A percentile compares a stretch with the other conserved stretches of the same genome.
phyloP scores from a whole-genome alignment of 1,284 basidiomycete species.

The Trichosporon asahii region DNA sequence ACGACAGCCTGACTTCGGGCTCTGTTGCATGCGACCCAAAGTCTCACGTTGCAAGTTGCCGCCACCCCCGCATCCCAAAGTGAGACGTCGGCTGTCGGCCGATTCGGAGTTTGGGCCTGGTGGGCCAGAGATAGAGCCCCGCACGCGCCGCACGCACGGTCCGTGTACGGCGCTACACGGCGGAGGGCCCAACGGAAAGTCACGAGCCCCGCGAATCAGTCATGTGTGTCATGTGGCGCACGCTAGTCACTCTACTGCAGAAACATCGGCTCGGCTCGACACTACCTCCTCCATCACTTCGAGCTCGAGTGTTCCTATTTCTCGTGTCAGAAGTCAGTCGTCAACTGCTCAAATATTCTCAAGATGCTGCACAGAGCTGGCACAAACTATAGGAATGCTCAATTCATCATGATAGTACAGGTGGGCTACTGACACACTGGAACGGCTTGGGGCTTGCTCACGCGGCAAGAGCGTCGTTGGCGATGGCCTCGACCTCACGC shows the following conservation, averaged over 20 bases:
- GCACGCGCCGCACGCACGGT: background rate
- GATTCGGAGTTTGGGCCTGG: background rate
- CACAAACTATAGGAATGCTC: slow-evolving; percentile 2
- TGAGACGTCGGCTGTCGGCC: background rate
- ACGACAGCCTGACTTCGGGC: background rate
- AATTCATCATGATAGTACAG: slow-evolving; percentile 1
- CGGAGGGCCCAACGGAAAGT: too few relatives aligned
- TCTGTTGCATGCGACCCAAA: background rate
- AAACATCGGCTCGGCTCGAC: background rate
- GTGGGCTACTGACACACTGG: background rate
- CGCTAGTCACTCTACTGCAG: background rate
- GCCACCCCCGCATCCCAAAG: background rate
- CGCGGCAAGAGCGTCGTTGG: slow-evolving; percentile 53
- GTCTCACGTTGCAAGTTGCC: background rate
- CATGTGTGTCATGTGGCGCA: background rate
- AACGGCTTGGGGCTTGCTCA: background rate
- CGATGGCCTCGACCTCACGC: slow-evolving; percentile 75
- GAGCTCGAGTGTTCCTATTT: background rate
- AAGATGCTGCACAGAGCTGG: background rate
- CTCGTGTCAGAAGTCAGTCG: background rate
- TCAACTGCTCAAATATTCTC: background rate
- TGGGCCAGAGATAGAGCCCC: background rate
- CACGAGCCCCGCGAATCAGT: background rate
- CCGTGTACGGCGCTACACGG: background rate
- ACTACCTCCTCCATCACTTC: background rate